These are phyloP conservation scores for Vaccinium corymbosum DNA, from an alignment of 148 eudicot genomes.

Conservation along the genomic window DNA sequence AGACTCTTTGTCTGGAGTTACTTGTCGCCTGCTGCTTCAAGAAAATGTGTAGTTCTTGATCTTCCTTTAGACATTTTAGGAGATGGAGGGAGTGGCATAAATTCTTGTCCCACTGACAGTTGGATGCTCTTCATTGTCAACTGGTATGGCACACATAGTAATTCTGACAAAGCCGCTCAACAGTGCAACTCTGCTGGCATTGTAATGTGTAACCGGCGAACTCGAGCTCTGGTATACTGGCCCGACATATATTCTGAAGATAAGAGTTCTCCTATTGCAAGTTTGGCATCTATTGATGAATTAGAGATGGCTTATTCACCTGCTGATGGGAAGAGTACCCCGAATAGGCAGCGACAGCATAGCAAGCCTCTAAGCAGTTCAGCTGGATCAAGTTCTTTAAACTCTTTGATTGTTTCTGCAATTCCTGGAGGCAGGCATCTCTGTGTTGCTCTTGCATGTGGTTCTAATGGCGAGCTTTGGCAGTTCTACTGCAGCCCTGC, in stretches of 20 bases:
- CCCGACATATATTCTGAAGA: slow-evolving; percentile 61
- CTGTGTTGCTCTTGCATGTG: slow-evolving; percentile 79
- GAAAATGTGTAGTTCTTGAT: slow-evolving; percentile 66
- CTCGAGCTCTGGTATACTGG: slow-evolving; percentile 66
- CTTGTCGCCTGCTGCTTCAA: slow-evolving; percentile 69
- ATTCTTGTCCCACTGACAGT: slow-evolving; percentile 32
- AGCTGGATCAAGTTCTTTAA: slow-evolving; percentile 38
- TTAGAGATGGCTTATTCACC: slow-evolving; percentile 29
- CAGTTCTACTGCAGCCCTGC: slow-evolving; percentile 62
- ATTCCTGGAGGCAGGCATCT: slow-evolving; percentile 38
- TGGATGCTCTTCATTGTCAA: slow-evolving; percentile 66
- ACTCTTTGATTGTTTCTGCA: slow-evolving; percentile 72
- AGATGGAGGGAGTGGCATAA: slow-evolving; percentile 32
- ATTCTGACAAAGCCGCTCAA: slow-evolving; percentile 24
- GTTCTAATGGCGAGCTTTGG: slow-evolving; percentile 76
- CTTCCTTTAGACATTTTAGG: slow-evolving; percentile 45
- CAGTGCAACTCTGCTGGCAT: slow-evolving; percentile 61
- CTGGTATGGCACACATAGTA: slow-evolving; percentile 46
- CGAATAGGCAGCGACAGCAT: slow-evolving; percentile 30
- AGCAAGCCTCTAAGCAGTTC: slow-evolving; percentile 37
- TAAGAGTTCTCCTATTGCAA: slow-evolving; percentile 35
- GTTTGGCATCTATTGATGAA: slow-evolving; percentile 46
- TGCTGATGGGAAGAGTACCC: slow-evolving; percentile 36
- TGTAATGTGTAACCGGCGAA: slow-evolving; percentile 63
- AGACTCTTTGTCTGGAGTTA: slow-evolving; percentile 80